phyloP scores from a whole-genome alignment of 2,329 filamentous ascomycete species.

The Aspergillus pseudoviridinutans region DNA sequence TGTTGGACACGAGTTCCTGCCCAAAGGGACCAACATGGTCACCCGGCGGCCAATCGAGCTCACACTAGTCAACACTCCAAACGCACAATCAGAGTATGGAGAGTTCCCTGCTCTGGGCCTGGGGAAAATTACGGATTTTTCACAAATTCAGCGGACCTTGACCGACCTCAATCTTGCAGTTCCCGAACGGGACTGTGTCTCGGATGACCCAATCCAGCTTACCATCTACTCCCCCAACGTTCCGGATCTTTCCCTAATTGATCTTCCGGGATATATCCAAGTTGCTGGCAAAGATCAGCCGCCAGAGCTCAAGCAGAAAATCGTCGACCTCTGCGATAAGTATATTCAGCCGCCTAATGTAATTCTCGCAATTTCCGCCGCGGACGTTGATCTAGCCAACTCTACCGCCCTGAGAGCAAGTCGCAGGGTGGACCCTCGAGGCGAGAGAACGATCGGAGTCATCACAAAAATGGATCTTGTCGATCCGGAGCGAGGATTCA shows the following conservation, averaged over 20 bases:
- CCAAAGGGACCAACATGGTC: slow-evolving; percentile 98
- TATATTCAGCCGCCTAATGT: slow-evolving; percentile 96
- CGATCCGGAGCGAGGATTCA: slow-evolving; percentile 71
- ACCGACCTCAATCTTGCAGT: slow-evolving; percentile 95
- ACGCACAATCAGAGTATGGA: slow-evolving; percentile 82
- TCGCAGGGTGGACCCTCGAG: slow-evolving; percentile 84
- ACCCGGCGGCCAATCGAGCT: slow-evolving; percentile 93
- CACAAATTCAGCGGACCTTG: slow-evolving; percentile 76
- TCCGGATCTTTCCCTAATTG: slow-evolving; percentile 91
- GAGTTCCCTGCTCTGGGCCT: slow-evolving; percentile 92
- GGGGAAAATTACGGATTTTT: slow-evolving; percentile 85
- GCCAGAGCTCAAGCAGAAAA: slow-evolving; percentile 87
- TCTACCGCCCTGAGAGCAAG: slow-evolving; percentile 89
- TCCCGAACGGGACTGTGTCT: slow-evolving; percentile 84
- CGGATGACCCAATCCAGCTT: slow-evolving; percentile 93
- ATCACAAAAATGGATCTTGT: slow-evolving; percentile 99
- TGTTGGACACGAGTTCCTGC: slow-evolving; percentile 94
- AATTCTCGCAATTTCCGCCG: slow-evolving; percentile 93
- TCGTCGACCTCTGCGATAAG: slow-evolving; percentile 93
- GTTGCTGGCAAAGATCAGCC: slow-evolving; percentile 90
- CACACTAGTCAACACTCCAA: slow-evolving; percentile 90
- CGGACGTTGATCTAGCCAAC: slow-evolving; percentile 95
- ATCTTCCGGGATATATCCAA: slow-evolving; percentile 96
- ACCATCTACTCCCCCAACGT: slow-evolving; percentile 94
- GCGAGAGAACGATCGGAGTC: slow-evolving; percentile 96